A percentile compares a stretch with the other conserved stretches of the same genome.
phyloP scores from a whole-genome alignment of 345 rosid species.

The Sisymbrium irio region DNA sequence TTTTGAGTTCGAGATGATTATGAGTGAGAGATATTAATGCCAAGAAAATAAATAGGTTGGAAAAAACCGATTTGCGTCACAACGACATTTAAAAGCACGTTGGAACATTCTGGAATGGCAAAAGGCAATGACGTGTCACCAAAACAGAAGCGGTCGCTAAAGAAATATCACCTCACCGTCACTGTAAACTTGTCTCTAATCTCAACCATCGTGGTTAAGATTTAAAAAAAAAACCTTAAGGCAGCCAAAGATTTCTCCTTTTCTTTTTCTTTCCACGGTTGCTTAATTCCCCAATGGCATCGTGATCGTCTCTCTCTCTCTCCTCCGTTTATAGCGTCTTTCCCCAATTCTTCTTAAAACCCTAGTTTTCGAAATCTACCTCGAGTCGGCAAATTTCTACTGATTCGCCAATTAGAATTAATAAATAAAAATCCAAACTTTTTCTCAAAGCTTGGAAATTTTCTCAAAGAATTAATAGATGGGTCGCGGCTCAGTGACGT shows the following conservation, averaged over 20 bases:
- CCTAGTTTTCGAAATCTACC: constrained; percentile 22
- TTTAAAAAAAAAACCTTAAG: constrained; percentile 26
- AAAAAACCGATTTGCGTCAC: constrained; percentile 5
- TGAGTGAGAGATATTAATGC: not conserved
- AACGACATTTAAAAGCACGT: constrained; percentile 1
- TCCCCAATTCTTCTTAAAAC: constrained; percentile 29
- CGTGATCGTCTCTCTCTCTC: not conserved
- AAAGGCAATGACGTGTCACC: constrained; percentile 19
- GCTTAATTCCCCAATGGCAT: not conserved
- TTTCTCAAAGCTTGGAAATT: too few relatives aligned
- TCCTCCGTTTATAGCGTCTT: not conserved
- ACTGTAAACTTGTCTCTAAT: not conserved
- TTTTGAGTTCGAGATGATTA: too few relatives aligned
- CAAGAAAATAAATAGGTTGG: constrained; percentile 4
- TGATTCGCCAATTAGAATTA: too few relatives aligned
- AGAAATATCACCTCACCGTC: constrained; percentile 10
- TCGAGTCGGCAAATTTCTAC: not conserved
- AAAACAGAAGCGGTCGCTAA: not conserved
- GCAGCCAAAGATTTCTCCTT: not conserved
- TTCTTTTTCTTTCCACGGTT: not conserved
- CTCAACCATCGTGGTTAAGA: constrained; percentile 28
- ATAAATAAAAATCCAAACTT: not conserved
- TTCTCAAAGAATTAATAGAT: too few relatives aligned
- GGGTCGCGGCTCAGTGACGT: constrained; percentile 57
- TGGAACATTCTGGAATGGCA: constrained; percentile 17